Conservation (phyloP, 306 rosid species). For the Rosa multiflora region DNA sequence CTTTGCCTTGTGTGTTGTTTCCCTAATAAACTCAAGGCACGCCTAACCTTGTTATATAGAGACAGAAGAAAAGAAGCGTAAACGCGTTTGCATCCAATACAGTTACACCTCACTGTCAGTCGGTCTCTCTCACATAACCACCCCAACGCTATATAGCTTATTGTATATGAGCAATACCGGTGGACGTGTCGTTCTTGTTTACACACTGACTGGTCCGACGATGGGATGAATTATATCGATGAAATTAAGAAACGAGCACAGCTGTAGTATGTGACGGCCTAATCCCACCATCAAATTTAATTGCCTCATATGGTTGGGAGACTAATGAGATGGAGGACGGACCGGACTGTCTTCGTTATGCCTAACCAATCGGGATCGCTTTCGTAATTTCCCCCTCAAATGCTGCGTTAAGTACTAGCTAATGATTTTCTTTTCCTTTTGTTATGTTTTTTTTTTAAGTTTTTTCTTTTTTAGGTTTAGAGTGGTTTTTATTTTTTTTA, state of each 20-base stretch:
- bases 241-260: background rate
- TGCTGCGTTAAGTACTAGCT: too few relatives aligned
- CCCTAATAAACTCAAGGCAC: background rate
- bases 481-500: too few relatives aligned
- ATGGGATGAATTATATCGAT: background rate
- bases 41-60: background rate
- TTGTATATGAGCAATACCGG: background rate
- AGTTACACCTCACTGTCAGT: slow-evolving; percentile 12
- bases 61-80: background rate
- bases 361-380: background rate
- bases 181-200: background rate
- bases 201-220: background rate
- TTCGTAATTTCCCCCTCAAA: background rate
- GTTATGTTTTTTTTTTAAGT: too few relatives aligned
- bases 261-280: slow-evolving; percentile 1
- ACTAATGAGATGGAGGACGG: background rate
- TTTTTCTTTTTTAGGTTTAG: too few relatives aligned
- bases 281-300: slow-evolving; percentile 1
- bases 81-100: background rate
- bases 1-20: background rate
- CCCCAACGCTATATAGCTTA: background rate
- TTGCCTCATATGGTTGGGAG: slow-evolving; percentile 19
- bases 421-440: too few relatives aligned
- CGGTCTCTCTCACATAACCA: background rate
- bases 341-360: background rate